Percentiles rank a stretch among this genome's conserved stretches.
These are phyloP conservation scores for Paraconiothyrium brasiliense DNA, from an alignment of 2,329 filamentous ascomycete species.

Conservation along the genomic window DNA sequence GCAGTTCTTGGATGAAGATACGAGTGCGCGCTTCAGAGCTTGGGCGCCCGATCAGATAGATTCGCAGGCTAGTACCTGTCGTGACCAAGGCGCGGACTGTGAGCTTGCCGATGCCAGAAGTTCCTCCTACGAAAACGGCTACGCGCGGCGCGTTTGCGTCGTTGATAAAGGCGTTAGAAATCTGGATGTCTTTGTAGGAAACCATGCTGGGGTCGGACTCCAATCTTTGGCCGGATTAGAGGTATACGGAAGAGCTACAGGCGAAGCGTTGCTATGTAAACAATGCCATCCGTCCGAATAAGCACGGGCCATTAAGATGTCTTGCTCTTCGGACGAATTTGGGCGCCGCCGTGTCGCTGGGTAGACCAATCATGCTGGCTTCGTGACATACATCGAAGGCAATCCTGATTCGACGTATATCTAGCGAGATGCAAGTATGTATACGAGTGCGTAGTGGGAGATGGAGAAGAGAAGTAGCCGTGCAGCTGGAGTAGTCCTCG, in stretches of 20 bases:
- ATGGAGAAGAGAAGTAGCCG: neutral
- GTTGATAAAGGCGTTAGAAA: constrained; percentile 39
- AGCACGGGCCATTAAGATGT: neutral
- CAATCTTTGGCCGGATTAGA: neutral
- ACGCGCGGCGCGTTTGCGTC: constrained; percentile 35
- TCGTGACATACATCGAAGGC: neutral
- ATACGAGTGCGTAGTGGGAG: neutral
- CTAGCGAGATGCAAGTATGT: neutral
- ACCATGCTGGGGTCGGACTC: constrained; percentile 1
- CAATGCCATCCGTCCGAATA: neutral
- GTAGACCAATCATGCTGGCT: neutral
- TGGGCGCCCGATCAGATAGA: constrained; percentile 57
- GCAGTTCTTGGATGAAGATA: constrained; percentile 51
- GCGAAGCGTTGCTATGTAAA: neutral
- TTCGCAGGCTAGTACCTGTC: constrained; percentile 47
- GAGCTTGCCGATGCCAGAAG: constrained; percentile 57
- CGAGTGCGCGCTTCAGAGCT: constrained; percentile 42
- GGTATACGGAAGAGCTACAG: neutral
- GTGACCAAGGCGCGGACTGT: constrained; percentile 52
- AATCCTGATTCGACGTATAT: too few species aligned
- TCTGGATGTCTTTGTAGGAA: constrained; percentile 10
- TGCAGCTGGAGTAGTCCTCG: neutral
- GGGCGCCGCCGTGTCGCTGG: too few species aligned
- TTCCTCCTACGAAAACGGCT: constrained; percentile 50
- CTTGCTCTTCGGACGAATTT: neutral